phyloP scores from a whole-genome alignment of 345 rosid species.

The Balakata baccata region DNA sequence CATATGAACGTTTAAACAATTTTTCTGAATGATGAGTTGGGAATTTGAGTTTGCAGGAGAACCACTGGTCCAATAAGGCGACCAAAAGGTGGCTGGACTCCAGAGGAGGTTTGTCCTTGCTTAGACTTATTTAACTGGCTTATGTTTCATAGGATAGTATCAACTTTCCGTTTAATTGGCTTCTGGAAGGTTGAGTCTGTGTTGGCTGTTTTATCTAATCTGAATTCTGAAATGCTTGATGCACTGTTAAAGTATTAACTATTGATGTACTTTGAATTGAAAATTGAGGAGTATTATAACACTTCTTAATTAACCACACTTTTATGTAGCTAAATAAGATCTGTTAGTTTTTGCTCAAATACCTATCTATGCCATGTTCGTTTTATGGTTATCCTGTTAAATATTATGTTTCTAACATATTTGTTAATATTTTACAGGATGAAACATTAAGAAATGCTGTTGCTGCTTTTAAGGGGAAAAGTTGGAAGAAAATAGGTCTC shows the following conservation, averaged over 20 bases:
- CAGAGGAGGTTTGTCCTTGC: constrained; percentile 57
- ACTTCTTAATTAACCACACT: not conserved
- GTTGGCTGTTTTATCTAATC: not conserved
- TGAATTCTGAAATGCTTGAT: not conserved
- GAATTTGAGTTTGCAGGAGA: constrained; percentile 56
- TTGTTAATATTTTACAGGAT: constrained; percentile 49
- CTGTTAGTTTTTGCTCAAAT: not conserved
- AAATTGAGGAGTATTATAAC: not conserved
- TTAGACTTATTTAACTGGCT: not conserved
- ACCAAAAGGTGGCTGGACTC: constrained; percentile 99
- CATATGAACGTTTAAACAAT: not conserved
- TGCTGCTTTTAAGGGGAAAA: constrained; percentile 63
- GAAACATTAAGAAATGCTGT: constrained; percentile 83
- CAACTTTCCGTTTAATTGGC: not conserved
- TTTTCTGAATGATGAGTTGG: constrained; percentile 13
- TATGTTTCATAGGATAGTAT: not conserved
- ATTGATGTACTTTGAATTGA: not conserved
- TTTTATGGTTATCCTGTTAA: not conserved
- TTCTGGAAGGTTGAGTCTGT: constrained; percentile 5
- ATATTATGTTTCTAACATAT: not conserved
- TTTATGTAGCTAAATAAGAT: not conserved
- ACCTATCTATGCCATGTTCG: not conserved
- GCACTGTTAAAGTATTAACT: not conserved
- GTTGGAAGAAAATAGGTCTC: constrained; percentile 87
- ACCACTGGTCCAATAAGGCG: constrained; percentile 93